Base-by-base conservation (phyloP, 2,329 filamentous ascomycete genomes). In the Calonectria honghensis region DNA sequence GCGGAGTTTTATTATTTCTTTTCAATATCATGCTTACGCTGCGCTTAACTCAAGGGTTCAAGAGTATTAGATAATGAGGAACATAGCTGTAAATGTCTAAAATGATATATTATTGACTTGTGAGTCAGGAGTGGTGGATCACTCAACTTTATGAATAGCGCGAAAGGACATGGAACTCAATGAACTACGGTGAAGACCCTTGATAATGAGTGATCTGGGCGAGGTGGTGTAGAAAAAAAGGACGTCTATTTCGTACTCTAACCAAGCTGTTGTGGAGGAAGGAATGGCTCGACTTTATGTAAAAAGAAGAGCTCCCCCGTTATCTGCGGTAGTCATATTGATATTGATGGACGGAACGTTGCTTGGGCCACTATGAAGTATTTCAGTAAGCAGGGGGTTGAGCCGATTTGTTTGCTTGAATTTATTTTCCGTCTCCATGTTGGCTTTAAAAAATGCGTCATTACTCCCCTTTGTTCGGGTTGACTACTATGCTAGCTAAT, bases 1-100 rank as follows among this genome's bases (percentile, higher is more conserved):
- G 16, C 29, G 57, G 72, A 66, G 50, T 73, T 70, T 75, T 74
- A 65, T 69, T 48, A 48, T 71, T 51, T 32, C 31, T 70, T 48
- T 52, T n/a, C 16, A 63, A 52, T 31, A 41, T 61, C 39, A 31
- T 39, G 65, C 24, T 29, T 32, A 7, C 11, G 61, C 18, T 14
- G 35, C 18, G n/a, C 24, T 29, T 35, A 11, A 27, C 13, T 14
- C n/a, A 41, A 14, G 4, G 27, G 39, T 27, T 10, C 16, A 9
- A 7, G 24, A 41, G 39, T 29, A 41, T 29, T 37, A 27, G 13
- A 24, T 39, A 27, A 29, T 10, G 24, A 63, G n/a, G n/a, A 29
- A 63, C 35, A 24, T 18, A 41, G 57, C 3, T 20, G 29, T 57
- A 48, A 4, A 48, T 24, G 20, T 13, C 41, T 48, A 18, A 41